Evolutionary conservation across 768 basidiomycete genomes (phyloP).

Genomic region (Daedalea quercina): DNA sequence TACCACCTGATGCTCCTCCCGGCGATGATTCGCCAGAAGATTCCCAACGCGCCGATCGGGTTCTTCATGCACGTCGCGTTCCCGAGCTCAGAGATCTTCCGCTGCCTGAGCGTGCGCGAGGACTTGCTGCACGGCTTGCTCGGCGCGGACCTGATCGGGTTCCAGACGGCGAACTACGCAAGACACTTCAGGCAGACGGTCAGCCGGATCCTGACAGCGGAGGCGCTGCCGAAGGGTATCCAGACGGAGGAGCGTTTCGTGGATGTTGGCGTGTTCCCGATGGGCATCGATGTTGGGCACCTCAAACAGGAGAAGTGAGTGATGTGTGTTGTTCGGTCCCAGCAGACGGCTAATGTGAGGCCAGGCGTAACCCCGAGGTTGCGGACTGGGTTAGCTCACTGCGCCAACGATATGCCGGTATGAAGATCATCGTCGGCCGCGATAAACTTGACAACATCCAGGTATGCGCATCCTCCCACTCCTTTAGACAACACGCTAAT

Average conservation of each 20-base stretch:
- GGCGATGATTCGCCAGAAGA: conserved; percentile 64
- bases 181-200: conserved; percentile 85
- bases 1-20: conserved; percentile 96
- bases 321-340: neutral
- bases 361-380: conserved; percentile 69
- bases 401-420: conserved; percentile 76
- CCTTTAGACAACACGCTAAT: neutral
- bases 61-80: conserved; percentile 99
- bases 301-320: conserved; percentile 61
- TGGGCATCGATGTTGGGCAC: conserved; percentile 78
- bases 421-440: conserved; percentile 82
- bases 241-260: conserved; percentile 68
- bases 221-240: conserved; percentile 80
- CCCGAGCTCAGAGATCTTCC: conserved; percentile 92
- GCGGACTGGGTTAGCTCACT: conserved; percentile 75
- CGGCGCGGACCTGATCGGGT: conserved; percentile 90
- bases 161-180: conserved; percentile 82
- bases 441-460: conserved; percentile 88
- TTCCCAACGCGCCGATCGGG: conserved; percentile 65
- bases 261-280: conserved; percentile 84
- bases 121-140: conserved; percentile 82
- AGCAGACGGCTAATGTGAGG: neutral
- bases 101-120: conserved; percentile 76
- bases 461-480: conserved; percentile 22
- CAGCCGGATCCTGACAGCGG: conserved; percentile 68